A percentile compares a stretch with the other conserved stretches of the same genome.
phyloP scores from a whole-genome alignment of 164 flowering plant genomes.

The Annona cherimola region DNA sequence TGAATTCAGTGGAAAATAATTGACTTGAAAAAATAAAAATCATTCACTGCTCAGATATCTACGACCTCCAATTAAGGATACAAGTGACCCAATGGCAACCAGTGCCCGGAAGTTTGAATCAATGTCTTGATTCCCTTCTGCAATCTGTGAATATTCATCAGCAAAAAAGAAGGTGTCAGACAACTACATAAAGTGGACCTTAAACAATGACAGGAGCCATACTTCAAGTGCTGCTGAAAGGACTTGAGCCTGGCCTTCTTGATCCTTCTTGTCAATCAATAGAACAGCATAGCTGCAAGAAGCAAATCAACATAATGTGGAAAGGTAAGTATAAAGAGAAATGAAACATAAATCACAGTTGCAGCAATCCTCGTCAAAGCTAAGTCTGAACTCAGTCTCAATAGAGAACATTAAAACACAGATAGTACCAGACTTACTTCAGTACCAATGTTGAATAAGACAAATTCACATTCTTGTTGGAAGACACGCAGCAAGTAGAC shows the following conservation, averaged over 20 bases:
- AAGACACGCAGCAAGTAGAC: slow-evolving; percentile 52
- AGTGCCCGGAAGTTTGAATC: slow-evolving; percentile 82
- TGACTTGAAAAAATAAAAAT: background rate
- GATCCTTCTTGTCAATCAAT: slow-evolving; percentile 68
- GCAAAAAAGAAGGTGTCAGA: background rate
- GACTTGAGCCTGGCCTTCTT: slow-evolving; percentile 91
- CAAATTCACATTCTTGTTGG: slow-evolving; percentile 76
- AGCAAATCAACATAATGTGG: background rate
- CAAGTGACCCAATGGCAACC: slow-evolving; percentile 93
- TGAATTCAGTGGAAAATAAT: background rate
- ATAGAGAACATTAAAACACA: background rate
- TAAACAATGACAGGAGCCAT: slow-evolving; percentile 5
- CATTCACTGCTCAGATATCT: background rate
- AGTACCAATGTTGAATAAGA: slow-evolving; percentile 78
- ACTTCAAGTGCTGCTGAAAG: slow-evolving; percentile 93
- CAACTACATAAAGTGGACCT: background rate
- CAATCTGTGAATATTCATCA: slow-evolving; percentile 46
- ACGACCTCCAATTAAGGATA: slow-evolving; percentile 22
- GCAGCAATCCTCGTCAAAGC: no score
- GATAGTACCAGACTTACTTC: slow-evolving; percentile 52
- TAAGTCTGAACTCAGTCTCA: background rate
- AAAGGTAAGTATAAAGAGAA: background rate
- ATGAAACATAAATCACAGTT: background rate
- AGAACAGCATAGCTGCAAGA: slow-evolving; percentile 76
- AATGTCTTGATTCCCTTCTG: slow-evolving; percentile 60